Percentiles rank a stretch among this genome's conserved stretches.
These are phyloP conservation scores for Xylaria nigripes DNA, from an alignment of 495 filamentous ascomycete genomes.

Conservation along the genomic window DNA sequence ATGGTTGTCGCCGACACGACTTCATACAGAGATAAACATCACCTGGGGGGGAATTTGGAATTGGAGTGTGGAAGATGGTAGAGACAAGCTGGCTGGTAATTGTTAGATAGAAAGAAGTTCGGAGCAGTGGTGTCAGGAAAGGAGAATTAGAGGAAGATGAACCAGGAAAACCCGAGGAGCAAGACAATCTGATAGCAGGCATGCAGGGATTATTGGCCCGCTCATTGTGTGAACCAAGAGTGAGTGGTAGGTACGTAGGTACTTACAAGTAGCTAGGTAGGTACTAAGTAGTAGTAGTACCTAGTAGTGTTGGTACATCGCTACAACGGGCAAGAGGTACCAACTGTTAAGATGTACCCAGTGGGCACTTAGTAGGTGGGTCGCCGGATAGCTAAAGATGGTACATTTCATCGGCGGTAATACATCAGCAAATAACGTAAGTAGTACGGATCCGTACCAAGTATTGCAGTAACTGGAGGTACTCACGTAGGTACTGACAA, in stretches of 20 bases:
- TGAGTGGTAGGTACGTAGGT: not conserved
- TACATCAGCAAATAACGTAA: not conserved
- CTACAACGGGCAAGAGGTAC: too few relatives aligned
- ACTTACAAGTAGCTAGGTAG: too few relatives aligned
- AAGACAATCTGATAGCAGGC: constrained; percentile 3
- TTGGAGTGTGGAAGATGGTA: not conserved
- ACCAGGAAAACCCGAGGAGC: constrained; percentile 11
- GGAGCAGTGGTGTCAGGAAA: constrained; percentile 4
- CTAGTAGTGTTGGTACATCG: too few relatives aligned
- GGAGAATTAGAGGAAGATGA: constrained; percentile 7
- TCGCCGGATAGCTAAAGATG: not conserved
- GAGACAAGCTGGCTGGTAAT: constrained; percentile 1
- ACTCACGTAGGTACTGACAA: not conserved
- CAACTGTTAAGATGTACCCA: too few relatives aligned
- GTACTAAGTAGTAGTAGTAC: too few relatives aligned
- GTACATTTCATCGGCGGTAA: not conserved
- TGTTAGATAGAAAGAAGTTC: constrained; percentile 4
- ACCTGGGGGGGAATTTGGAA: not conserved
- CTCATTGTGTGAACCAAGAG: constrained; percentile 1
- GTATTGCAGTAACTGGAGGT: not conserved
- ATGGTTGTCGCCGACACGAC: constrained; percentile 7
- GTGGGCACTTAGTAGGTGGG: too few relatives aligned
- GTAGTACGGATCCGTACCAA: too few relatives aligned
- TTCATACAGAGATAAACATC: constrained; percentile 8
- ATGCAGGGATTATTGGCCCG: constrained; percentile 4